Conservation (phyloP, 2,329 filamentous ascomycete genomes). For the Neofusicoccum sp. region DNA sequence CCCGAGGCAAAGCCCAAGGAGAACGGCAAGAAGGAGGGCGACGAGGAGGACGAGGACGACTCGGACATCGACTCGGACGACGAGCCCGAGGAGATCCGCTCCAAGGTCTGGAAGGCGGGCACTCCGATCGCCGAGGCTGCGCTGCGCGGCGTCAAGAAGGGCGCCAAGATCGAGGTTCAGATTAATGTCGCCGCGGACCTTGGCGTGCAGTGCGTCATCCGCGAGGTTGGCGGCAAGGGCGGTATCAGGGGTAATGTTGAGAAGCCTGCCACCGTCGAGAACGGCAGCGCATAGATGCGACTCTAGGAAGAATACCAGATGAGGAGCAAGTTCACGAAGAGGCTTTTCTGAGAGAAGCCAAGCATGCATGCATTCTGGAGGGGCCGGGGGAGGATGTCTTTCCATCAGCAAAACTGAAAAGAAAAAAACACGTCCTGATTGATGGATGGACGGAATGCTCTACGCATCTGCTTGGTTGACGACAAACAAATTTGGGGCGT, state of each 20-base stretch:
- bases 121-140: constrained; percentile 82
- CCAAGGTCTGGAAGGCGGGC: constrained; percentile 91
- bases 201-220: constrained; percentile 74
- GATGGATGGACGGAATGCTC: background rate
- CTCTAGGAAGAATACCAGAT: background rate
- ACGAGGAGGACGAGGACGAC: constrained; percentile 64
- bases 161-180: constrained; percentile 88
- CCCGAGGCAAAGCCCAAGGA: constrained; percentile 76
- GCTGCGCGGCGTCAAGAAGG: constrained; percentile 82
- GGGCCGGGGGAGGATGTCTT: background rate
- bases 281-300: constrained; percentile 16
- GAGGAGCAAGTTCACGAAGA: background rate
- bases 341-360: background rate
- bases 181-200: constrained; percentile 84
- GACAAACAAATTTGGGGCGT: constrained; percentile 10
- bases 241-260: constrained; percentile 66
- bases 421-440: background rate
- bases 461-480: background rate
- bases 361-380: background rate
- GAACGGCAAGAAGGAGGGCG: constrained; percentile 61
- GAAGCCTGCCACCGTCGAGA: constrained; percentile 18
- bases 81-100: constrained; percentile 82
- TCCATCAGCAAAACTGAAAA: background rate
- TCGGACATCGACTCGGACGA: constrained; percentile 43
- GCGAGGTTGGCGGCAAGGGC: constrained; percentile 85